Conservation (phyloP, 768 basidiomycete species). For the Coprinopsis marcescibilis region DNA sequence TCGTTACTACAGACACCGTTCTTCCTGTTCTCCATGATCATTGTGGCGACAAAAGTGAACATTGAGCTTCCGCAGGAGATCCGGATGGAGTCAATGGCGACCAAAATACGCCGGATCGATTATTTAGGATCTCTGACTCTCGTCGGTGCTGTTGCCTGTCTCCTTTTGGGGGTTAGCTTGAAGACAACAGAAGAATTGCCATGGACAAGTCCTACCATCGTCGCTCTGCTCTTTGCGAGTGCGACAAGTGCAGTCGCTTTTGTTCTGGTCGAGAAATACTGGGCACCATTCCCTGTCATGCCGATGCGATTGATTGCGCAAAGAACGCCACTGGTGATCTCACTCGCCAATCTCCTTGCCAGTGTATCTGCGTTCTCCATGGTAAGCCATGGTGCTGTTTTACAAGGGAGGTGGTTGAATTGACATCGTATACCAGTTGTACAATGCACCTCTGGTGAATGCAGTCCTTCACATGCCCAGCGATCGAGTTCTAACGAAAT, state of each 20-base stretch:
- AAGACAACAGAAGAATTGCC: slow-evolving; percentile 74
- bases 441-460: slow-evolving; percentile 76
- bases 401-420: background rate
- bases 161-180: slow-evolving; percentile 72
- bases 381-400: slow-evolving; percentile 41
- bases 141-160: slow-evolving; percentile 59
- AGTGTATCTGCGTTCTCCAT: slow-evolving; percentile 79
- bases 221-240: slow-evolving; percentile 57
- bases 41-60: slow-evolving; percentile 75
- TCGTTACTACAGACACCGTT: slow-evolving; percentile 58
- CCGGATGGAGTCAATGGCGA: slow-evolving; percentile 48
- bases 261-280: slow-evolving; percentile 71
- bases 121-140: slow-evolving; percentile 79
- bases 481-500: background rate
- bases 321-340: slow-evolving; percentile 77
- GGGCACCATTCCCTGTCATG: slow-evolving; percentile 84
- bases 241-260: slow-evolving; percentile 53
- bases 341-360: slow-evolving; percentile 70
- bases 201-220: slow-evolving; percentile 72
- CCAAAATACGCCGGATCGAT: slow-evolving; percentile 78
- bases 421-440: slow-evolving; percentile 55
- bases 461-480: slow-evolving; percentile 2
- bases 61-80: slow-evolving; percentile 68
- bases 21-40: slow-evolving; percentile 59
- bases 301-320: slow-evolving; percentile 73